Percentiles rank a stretch among this genome's conserved stretches.
These are phyloP conservation scores for Eucalyptus cloeziana DNA, from an alignment of 345 rosid genomes.

Conservation along the genomic window DNA sequence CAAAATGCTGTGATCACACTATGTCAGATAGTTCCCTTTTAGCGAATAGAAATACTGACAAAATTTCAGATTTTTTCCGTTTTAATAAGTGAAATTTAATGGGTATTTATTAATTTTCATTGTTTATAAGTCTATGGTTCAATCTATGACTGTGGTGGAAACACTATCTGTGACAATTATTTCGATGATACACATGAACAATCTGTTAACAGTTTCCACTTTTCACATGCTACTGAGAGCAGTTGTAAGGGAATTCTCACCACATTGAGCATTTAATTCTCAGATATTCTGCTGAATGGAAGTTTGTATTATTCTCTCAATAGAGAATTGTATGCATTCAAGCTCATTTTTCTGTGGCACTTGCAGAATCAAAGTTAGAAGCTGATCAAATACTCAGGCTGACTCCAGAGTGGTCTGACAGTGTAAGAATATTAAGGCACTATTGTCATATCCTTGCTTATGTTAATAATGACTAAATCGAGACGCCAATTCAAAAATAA, in stretches of 20 bases:
- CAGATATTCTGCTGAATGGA: background rate
- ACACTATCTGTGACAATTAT: background rate
- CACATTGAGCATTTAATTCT: background rate
- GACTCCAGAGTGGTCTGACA: slow-evolving; percentile 73
- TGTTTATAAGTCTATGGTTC: background rate
- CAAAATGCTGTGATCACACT: background rate
- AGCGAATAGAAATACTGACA: background rate
- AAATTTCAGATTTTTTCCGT: background rate
- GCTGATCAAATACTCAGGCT: slow-evolving; percentile 49
- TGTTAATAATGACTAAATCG: background rate
- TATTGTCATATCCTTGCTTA: background rate
- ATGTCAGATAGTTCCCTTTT: background rate
- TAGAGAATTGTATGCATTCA: background rate
- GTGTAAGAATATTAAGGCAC: slow-evolving; percentile 34
- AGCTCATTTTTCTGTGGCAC: slow-evolving; percentile 1
- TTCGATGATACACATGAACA: background rate
- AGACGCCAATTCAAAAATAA: background rate
- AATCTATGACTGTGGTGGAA: background rate
- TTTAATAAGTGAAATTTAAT: background rate
- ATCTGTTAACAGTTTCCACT: background rate
- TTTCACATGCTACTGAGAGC: background rate
- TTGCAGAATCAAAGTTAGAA: slow-evolving; percentile 48
- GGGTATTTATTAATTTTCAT: background rate
- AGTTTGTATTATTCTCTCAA: background rate
- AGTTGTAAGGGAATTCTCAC: background rate